Evolutionary conservation across 2,329 filamentous ascomycete genomes (phyloP), one percentile per base, ranked within the genome.

Genomic region (Colletotrichum theobromicola): DNA sequence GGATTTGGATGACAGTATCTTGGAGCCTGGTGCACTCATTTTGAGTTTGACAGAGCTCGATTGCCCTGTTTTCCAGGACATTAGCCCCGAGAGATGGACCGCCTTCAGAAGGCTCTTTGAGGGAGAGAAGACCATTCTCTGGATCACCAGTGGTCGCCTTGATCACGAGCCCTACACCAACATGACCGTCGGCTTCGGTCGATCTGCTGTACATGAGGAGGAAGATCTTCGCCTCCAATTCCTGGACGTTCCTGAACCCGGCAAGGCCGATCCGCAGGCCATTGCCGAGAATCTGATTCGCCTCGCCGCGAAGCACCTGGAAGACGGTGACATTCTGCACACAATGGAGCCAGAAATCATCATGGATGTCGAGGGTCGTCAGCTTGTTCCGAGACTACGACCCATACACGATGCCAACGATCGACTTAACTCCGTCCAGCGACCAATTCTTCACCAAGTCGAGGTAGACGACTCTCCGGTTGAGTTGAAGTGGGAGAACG

Each of bases 41-140:
- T 18, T 68, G 8, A 46, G 32, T 15, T 35, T 68, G 24, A 42
- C 53, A n/a, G 73, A 75, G 28, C 65, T 75, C 7, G 77, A 79
- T 12, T 57, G 70, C 10, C 63, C 75, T 16, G 77, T 84, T 10
- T 77, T 83, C 18, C 77, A 79, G 7, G 82, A 84, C 24, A 78
- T 88, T n/a, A 72, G 79, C 0, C 61, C 85, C 82, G 60, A 58
- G 2, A 76, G 71, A 6, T 73, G 78, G 46, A 67, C 71, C 2
- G 74, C 58, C 5, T 46, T 80, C 16, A 78, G 78, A 37, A 46
- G 53, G 10, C 18, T 80, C 8, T 76, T 76, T n/a, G 66, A 68
- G 7, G 21, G 65, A 18, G 64, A 58, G 7, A 70, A 64, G 12
- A 71, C 62, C 13, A 65, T 80, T 7, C 57, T 79, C 8, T 79